Base-by-base conservation (phyloP, 345 rosid genomes). In the Ceriops tagal region DNA sequence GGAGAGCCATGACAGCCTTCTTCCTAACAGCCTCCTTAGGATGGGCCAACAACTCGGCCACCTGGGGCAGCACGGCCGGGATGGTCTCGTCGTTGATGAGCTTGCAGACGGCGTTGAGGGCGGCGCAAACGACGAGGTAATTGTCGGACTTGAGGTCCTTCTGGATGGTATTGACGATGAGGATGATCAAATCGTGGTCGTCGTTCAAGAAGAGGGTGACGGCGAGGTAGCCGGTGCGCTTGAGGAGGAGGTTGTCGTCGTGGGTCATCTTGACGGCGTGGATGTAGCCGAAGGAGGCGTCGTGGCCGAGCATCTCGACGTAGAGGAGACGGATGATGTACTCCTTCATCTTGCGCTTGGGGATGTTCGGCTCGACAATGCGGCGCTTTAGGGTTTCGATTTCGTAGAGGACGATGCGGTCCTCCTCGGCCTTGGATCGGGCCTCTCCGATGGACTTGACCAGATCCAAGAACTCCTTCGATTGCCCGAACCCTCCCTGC, bases 251-350 rank as follows among this genome's bases (percentile, higher is more conserved):
- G 65, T 53, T 82, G 55, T 92, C 99, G 62, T 95, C 93, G 79
- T 95, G 99, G 1, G 99, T 95, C 99, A 95, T 95, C 83, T 95
- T 95, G 30, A 95, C 99, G 71, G 99, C 97, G 77, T 95, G 96
- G 73, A 95, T 95, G 85, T 95, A 90, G 9, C 98, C 98, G 58
- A 95, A 95, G 7, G 99, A 95, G 58, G 99, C 97, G 71, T 92
- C 98, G 74, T 95, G 98, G 32, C 99, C 99, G 19, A 95, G 86
- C 99, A 95, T 95, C 87, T 95, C 99, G 32, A 95, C 82, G 80
- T 92, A 95, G 56, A 88, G 86, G 34, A 95, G 87, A 2, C 98
- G 34, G 4, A 31, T 31, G 34, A 31, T 31, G 34, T 31, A 31
- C 34, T 31, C 34, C 73, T 95, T 95, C 97, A 95, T 92, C 78